Evolutionary conservation across 192 early-diverging fungal genomes (phyloP).

Genomic region (Entomortierella chlamydospora): DNA sequence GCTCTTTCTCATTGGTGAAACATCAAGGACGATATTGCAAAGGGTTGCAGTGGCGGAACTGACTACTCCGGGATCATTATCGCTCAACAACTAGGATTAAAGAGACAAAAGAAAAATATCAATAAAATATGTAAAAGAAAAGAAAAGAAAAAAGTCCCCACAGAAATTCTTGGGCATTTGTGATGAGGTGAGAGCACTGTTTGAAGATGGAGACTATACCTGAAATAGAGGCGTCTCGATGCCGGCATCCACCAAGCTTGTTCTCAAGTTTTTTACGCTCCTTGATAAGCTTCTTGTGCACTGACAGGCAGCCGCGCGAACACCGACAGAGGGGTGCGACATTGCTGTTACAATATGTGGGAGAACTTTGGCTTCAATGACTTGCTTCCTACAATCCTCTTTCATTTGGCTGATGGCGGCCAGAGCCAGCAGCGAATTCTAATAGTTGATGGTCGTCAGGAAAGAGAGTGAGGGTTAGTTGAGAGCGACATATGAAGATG

Average conservation of each 20-base stretch:
- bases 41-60: conserved; percentile 79
- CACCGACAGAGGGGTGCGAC: conserved; percentile 61
- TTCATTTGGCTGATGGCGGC: conserved; percentile 76
- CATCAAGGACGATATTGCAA: conserved; percentile 89
- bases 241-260: conserved; percentile 82
- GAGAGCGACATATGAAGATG: no score
- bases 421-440: conserved; percentile 78
- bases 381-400: conserved; percentile 79
- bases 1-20: conserved; percentile 81
- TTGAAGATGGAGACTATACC: conserved; percentile 44
- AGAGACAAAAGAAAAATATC: neutral
- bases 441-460: neutral
- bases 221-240: conserved; percentile 76
- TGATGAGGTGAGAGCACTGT: no score
- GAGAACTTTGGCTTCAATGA: conserved; percentile 82
- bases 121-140: neutral
- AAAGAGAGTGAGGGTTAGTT: neutral
- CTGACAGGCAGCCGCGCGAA: conserved; percentile 83
- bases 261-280: conserved; percentile 79
- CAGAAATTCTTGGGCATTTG: no score
- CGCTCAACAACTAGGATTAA: conserved; percentile 62
- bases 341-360: conserved; percentile 76
- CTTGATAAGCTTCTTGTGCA: conserved; percentile 83
- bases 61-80: conserved; percentile 70
- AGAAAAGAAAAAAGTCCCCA: no score